Evolutionary conservation across 345 rosid genomes (phyloP).

Genomic region (Brassica napus): DNA sequence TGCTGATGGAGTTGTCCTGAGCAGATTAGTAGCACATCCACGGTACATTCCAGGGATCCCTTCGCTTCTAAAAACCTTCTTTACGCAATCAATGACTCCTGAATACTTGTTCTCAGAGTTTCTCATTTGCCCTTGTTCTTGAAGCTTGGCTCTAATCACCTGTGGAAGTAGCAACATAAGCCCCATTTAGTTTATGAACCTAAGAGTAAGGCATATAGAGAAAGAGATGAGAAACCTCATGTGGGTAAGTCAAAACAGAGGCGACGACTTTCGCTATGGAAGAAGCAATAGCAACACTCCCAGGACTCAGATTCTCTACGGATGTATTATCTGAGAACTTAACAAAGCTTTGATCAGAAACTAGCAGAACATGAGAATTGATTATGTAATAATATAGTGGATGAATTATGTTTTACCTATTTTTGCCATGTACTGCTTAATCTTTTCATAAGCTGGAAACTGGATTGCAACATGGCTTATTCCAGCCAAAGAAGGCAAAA

Average conservation of each 20-base stretch:
- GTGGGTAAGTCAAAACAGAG: conserved; percentile 85
- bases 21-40: conserved; percentile 75
- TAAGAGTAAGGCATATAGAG: neutral
- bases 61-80: conserved; percentile 69
- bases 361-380: neutral
- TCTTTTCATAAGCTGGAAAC: conserved; percentile 92
- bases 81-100: conserved; percentile 77
- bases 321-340: conserved; percentile 58
- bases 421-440: conserved; percentile 73
- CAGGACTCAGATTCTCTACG: conserved; percentile 59
- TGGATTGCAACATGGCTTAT: conserved; percentile 95
- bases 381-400: conserved; percentile 9
- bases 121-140: conserved; percentile 85
- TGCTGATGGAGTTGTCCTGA: conserved; percentile 87
- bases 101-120: conserved; percentile 49
- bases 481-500: conserved; percentile 90
- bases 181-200: conserved; percentile 3
- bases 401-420: conserved; percentile 50
- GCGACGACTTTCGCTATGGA: conserved; percentile 79
- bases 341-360: conserved; percentile 38
- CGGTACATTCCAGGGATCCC: conserved; percentile 79
- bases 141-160: conserved; percentile 92
- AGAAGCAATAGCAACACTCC: conserved; percentile 76
- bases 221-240: conserved; percentile 60
- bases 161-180: conserved; percentile 31